Conservation (phyloP, 352 stramenopile genomes). For the Globisporangium nodosum region DNA sequence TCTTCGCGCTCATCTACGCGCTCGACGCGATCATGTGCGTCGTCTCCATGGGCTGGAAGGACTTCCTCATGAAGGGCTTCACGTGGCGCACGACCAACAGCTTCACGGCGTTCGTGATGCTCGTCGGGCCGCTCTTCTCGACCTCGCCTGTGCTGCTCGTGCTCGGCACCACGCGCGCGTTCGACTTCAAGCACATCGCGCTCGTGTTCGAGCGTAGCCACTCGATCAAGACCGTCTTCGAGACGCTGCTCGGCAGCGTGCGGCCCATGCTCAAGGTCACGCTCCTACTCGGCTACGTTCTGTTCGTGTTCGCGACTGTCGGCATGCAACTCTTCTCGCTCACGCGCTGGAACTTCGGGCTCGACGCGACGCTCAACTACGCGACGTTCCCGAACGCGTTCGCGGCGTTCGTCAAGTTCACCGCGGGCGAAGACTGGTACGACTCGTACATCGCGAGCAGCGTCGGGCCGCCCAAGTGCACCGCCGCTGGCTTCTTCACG, state of each 20-base stretch:
- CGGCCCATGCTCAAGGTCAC: conserved; percentile 74
- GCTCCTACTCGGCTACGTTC: conserved; percentile 69
- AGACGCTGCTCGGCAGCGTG: conserved; percentile 64
- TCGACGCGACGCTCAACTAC: conserved; percentile 70
- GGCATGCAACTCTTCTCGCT: conserved; percentile 79
- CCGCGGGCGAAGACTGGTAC: conserved; percentile 80
- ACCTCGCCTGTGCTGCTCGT: conserved; percentile 60
- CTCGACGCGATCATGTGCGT: conserved; percentile 64
- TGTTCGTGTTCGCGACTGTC: conserved; percentile 81
- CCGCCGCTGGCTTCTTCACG: conserved; percentile 28
- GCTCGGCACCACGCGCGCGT: conserved; percentile 69
- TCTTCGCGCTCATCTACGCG: conserved; percentile 75
- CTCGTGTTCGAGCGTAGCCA: conserved; percentile 65
- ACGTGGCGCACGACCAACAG: conserved; percentile 75
- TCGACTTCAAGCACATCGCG: conserved; percentile 83
- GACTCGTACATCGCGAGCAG: conserved; percentile 70
- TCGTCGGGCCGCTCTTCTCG: conserved; percentile 57
- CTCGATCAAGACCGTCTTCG: conserved; percentile 65
- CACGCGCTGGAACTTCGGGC: conserved; percentile 68
- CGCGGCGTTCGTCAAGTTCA: conserved; percentile 76
- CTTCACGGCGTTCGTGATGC: conserved; percentile 71
- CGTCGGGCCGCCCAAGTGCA: conserved; percentile 51
- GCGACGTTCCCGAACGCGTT: conserved; percentile 75
- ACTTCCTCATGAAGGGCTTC: conserved; percentile 83
- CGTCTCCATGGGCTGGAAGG: conserved; percentile 66